Evolutionary conservation across 805 yeast species (phyloP).

Genomic region (Grigorovia transvaalensis): DNA sequence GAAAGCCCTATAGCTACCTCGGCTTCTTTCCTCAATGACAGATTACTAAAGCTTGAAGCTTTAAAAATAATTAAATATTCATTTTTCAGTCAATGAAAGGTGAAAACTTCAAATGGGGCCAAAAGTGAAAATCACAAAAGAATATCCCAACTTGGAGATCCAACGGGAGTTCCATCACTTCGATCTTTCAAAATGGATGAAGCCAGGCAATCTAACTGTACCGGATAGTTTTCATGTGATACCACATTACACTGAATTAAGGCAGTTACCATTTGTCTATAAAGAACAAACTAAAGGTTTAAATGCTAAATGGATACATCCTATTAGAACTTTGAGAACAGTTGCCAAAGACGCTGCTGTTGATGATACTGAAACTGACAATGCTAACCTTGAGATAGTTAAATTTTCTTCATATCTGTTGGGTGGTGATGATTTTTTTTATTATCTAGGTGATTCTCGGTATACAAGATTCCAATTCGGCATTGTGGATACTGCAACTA

Average conservation of each 20-base stretch:
- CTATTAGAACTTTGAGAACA: neutral
- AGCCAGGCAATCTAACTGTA: neutral
- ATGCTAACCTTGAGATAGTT: neutral
- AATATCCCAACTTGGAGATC: neutral
- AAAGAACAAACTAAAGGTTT: neutral
- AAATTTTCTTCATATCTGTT: neutral
- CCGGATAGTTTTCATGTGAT: neutral
- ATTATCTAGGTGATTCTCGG: constrained; percentile 7
- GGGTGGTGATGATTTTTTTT: constrained; percentile 10
- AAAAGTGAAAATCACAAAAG: neutral
- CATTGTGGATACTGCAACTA: constrained; percentile 12
- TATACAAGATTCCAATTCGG: constrained; percentile 8
- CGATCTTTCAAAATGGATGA: neutral
- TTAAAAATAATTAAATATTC: neutral
- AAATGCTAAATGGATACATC: neutral
- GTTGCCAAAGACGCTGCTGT: neutral
- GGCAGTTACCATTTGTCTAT: neutral
- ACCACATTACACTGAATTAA: neutral
- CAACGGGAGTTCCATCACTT: neutral
- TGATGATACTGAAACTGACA: neutral
- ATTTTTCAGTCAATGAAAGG: no score
- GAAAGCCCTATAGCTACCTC: no score
- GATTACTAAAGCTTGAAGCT: no score
- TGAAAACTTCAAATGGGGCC: neutral
- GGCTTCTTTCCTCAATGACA: no score